Evolutionary conservation across 148 eudicot species (phyloP).

Genomic region (Nyssa sinensis): DNA sequence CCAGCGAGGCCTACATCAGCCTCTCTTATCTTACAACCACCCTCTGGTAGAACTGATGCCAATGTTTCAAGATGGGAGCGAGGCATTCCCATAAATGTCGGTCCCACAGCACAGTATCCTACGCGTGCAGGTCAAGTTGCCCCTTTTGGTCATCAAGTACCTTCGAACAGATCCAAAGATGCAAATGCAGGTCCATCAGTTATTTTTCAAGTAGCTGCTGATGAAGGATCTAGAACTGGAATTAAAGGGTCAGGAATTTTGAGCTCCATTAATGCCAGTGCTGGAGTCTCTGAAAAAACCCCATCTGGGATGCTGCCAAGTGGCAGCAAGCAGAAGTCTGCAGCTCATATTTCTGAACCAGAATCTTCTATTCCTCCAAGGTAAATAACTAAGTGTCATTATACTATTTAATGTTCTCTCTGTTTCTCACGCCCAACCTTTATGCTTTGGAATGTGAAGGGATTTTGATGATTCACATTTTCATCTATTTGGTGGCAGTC

Average conservation of each 20-base stretch:
- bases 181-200: constrained; percentile 46
- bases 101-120: constrained; percentile 46
- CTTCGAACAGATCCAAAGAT: constrained; percentile 53
- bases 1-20: constrained; percentile 43
- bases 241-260: constrained; percentile 69
- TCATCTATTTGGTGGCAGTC: constrained; percentile 35
- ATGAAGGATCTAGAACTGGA: constrained; percentile 85
- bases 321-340: constrained; percentile 39
- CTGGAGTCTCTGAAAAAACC: constrained; percentile 39
- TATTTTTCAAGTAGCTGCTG: constrained; percentile 63
- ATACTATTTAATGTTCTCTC: neutral
- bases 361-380: constrained; percentile 44
- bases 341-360: constrained; percentile 33
- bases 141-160: constrained; percentile 44
- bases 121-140: constrained; percentile 43
- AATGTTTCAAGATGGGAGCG: constrained; percentile 50
- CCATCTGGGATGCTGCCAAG: constrained; percentile 35
- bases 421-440: constrained; percentile 12
- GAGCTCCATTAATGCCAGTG: constrained; percentile 42
- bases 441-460: neutral
- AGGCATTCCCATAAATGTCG: constrained; percentile 38
- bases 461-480: neutral
- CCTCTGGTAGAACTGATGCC: constrained; percentile 34
- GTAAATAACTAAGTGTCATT: constrained; percentile 23
- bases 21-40: constrained; percentile 42